These are phyloP conservation scores for Russula foetens DNA, from an alignment of 768 basidiomycete genomes.

Conservation along the genomic window DNA sequence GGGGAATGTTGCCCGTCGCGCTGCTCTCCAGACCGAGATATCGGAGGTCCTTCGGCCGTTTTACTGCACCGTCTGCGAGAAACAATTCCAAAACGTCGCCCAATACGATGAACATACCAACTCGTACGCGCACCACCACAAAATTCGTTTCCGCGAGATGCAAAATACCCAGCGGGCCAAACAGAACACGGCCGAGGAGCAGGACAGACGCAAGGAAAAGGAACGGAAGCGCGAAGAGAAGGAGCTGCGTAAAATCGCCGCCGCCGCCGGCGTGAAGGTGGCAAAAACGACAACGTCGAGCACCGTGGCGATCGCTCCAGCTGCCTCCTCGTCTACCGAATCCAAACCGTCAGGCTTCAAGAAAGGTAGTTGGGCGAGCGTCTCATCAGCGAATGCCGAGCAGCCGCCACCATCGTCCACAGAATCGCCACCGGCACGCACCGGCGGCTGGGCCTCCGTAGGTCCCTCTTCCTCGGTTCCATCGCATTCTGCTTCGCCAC, in stretches of 20 bases:
- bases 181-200: constrained; percentile 54
- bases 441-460: constrained; percentile 43
- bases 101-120: constrained; percentile 89
- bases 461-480: constrained; percentile 24
- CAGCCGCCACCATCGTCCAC: neutral
- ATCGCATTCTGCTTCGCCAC: neutral
- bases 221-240: constrained; percentile 82
- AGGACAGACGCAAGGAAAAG: constrained; percentile 75
- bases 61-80: constrained; percentile 78
- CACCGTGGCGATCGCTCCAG: constrained; percentile 20
- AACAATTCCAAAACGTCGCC: constrained; percentile 79
- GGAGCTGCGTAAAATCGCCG: constrained; percentile 75
- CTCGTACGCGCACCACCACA: constrained; percentile 83
- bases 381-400: neutral
- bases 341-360: constrained; percentile 30
- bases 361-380: constrained; percentile 15
- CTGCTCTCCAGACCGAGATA: constrained; percentile 61
- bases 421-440: constrained; percentile 25
- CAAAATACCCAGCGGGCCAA: constrained; percentile 54
- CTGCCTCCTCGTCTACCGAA: constrained; percentile 13
- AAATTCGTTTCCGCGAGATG: constrained; percentile 75
- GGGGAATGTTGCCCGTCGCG: constrained; percentile 57
- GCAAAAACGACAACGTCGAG: constrained; percentile 26
- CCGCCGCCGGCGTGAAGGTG: constrained; percentile 72
- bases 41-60: constrained; percentile 61